Base-by-base conservation (phyloP, 306 rosid genomes). In the Vicia sativa region DNA sequence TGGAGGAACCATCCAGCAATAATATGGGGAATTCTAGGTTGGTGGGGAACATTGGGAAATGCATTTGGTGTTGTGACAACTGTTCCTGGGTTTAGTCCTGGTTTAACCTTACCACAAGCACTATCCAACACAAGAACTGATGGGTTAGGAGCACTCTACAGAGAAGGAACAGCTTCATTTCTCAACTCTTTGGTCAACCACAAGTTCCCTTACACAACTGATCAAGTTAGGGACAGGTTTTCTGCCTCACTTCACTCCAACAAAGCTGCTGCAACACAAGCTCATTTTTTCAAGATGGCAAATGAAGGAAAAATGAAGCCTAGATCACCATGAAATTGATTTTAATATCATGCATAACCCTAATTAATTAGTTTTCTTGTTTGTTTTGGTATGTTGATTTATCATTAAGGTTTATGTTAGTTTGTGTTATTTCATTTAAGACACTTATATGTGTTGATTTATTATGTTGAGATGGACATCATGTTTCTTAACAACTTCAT, bases 1-100 rank as follows among this genome's bases (percentile, higher is more conserved):
- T 93, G 99, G 99, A 88, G 76, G 68, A 76, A 39, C 62, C 97
- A 93, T 74, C 99, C 99, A 35, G 79, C 65, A 62, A 57, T 88
- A 58, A 87, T 93, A 43, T 87, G 87, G 95, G 99, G 97, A 31
- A 15, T 90, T 49, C 71, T 93, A 7, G 99, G 99, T 2, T 93
- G 95, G 95, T 93, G 91, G 96, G 97, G 95, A 81, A 90, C 85
- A 6, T 4, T 90, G 34, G 96, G 99, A 10, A 84, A 65, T 70
- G 79, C 89, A 35, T 93, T 93, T 76, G 95, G 97, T 3, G 80
- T 35, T 3, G 80, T 35, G 0, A 66, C 85, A 1, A 83, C 43
- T 62, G 31, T 85, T 70, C 87, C 95, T 15, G 97, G 95, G 43
- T 59, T 85, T 9, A 84, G 90, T 16, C 62, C 89, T 3, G 62